Evolutionary conservation across 768 basidiomycete species (phyloP).

Genomic region (Leucocoprinus sp.): DNA sequence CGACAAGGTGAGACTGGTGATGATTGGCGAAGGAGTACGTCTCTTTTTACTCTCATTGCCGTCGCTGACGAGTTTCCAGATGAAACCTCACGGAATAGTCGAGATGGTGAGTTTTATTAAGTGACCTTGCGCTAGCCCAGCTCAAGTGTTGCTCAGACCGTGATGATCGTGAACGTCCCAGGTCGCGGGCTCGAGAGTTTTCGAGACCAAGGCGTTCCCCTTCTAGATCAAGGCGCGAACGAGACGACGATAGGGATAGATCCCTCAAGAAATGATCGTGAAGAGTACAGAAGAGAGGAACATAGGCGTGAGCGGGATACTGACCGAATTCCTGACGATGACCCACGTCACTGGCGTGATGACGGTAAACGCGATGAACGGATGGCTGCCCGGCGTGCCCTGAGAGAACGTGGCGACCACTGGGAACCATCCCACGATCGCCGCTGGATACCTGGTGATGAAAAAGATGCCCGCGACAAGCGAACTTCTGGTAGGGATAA

Average conservation of each 20-base stretch:
- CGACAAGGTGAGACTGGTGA: constrained; percentile 68
- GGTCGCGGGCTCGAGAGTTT: constrained; percentile 56
- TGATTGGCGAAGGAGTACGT: constrained; percentile 79
- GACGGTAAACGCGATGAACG: constrained; percentile 78
- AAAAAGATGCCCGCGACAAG: constrained; percentile 59
- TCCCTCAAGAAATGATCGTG: constrained; percentile 15
- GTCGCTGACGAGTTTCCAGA: constrained; percentile 23
- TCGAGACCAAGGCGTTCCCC: constrained; percentile 54
- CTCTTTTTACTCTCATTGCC: constrained; percentile 12
- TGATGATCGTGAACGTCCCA: constrained; percentile 55
- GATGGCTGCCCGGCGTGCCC: constrained; percentile 51
- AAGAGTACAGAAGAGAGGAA: constrained; percentile 29
- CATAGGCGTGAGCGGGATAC: constrained; percentile 33
- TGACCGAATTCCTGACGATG: constrained; percentile 49
- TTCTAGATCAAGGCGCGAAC: constrained; percentile 45
- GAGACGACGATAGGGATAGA: constrained; percentile 25
- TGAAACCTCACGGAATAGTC: constrained; percentile 41
- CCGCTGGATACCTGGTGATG: constrained; percentile 57
- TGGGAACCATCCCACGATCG: constrained; percentile 43
- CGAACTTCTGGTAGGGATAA: constrained; percentile 52
- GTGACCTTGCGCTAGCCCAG: constrained; percentile 1
- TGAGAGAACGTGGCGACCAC: constrained; percentile 32
- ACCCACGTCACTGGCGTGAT: constrained; percentile 72
- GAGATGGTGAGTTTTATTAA: constrained; percentile 42
- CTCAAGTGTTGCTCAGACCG: constrained; percentile 53